Conservation (phyloP, 805 yeast species). For the Komagataella pastoris region DNA sequence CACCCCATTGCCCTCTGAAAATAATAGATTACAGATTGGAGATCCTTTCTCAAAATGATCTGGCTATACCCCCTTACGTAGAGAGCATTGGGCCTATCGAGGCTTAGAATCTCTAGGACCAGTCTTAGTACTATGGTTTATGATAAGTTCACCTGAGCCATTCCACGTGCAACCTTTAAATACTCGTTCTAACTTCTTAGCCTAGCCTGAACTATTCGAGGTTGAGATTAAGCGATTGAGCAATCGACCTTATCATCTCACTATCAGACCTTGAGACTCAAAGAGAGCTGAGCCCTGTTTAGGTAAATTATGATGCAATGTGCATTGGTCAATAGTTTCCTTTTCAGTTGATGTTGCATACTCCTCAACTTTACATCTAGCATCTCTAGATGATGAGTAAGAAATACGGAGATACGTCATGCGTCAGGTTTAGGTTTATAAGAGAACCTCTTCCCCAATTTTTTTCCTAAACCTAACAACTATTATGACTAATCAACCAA, state of each 20-base stretch:
- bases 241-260: not conserved
- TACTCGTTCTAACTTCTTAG: too few relatives aligned
- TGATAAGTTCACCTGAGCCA: not conserved
- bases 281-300: not conserved
- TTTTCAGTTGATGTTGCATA: not conserved
- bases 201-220: not conserved
- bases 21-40: too few relatives aligned
- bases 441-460: not conserved
- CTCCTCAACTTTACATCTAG: not conserved
- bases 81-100: too few relatives aligned
- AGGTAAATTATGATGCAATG: not conserved
- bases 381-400: not conserved
- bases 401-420: not conserved
- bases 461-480: not conserved
- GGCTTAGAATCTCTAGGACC: too few relatives aligned
- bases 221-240: not conserved
- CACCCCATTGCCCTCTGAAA: too few relatives aligned
- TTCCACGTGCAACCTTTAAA: not conserved
- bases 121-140: too few relatives aligned
- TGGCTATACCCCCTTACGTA: too few relatives aligned
- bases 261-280: not conserved
- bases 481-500: not conserved
- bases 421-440: not conserved
- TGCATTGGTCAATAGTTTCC: too few relatives aligned
- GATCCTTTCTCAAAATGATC: too few relatives aligned